A percentile compares a stretch with the other conserved stretches of the same genome.
Conservation (phyloP, 2,329 filamentous ascomycete species). For the Mariannaea sp. region DNA sequence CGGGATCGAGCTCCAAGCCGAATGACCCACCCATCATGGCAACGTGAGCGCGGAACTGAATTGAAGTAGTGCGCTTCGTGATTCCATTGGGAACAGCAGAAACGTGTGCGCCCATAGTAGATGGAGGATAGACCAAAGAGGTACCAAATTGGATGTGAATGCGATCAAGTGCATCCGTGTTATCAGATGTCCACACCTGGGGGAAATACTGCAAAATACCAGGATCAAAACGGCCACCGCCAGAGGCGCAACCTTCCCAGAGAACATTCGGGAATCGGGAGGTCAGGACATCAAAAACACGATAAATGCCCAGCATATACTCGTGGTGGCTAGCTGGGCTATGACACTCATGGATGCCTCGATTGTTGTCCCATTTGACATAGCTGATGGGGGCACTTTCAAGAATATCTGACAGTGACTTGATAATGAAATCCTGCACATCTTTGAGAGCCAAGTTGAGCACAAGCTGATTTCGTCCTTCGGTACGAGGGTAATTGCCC, state of each 20-base stretch:
- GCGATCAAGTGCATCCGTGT: constrained; percentile 66
- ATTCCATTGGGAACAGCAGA: constrained; percentile 64
- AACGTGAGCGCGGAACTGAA: constrained; percentile 66
- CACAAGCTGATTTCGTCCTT: constrained; percentile 63
- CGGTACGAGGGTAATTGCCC: constrained; percentile 59
- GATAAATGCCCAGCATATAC: constrained; percentile 68
- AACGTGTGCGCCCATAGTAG: constrained; percentile 69
- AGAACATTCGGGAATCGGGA: constrained; percentile 64
- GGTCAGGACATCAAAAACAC: constrained; percentile 64
- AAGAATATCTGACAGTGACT: constrained; percentile 58
- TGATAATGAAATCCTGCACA: constrained; percentile 67
- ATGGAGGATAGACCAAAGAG: constrained; percentile 64
- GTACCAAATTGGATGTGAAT: constrained; percentile 68
- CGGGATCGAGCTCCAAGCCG: constrained; percentile 66
- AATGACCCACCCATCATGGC: constrained; percentile 73
- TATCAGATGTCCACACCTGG: constrained; percentile 68
- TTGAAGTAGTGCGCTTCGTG: constrained; percentile 58
- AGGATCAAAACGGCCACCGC: constrained; percentile 67
- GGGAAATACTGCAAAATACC: constrained; percentile 68
- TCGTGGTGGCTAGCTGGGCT: constrained; percentile 58
- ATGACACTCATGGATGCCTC: constrained; percentile 64
- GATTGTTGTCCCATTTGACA: constrained; percentile 72
- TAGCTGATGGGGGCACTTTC: constrained; percentile 60
- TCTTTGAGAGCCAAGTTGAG: constrained; percentile 64
- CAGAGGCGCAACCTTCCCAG: constrained; percentile 69